These are phyloP conservation scores for Tuber microsphaerosporum DNA, from an alignment of 495 filamentous ascomycete species.

Conservation along the genomic window DNA sequence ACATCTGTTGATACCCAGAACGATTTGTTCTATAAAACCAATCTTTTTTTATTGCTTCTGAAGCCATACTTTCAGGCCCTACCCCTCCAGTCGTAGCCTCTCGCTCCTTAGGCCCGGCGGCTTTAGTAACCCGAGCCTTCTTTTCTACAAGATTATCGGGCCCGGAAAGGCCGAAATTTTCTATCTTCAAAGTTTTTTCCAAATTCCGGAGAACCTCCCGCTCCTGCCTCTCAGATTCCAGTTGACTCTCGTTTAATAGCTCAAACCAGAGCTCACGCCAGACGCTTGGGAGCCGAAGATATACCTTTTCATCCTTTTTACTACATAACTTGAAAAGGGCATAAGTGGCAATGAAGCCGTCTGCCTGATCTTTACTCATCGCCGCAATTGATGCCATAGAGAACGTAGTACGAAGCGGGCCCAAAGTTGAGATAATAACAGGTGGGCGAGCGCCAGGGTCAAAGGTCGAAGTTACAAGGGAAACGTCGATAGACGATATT, in stretches of 20 bases:
- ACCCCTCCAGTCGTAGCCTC: slow-evolving; percentile 20
- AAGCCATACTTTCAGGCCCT: slow-evolving; percentile 29
- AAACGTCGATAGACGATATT: slow-evolving; percentile 14
- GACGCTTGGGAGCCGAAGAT: slow-evolving; percentile 63
- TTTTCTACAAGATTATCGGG: slow-evolving; percentile 57
- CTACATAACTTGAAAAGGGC: slow-evolving; percentile 75
- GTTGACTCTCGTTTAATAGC: slow-evolving; percentile 54
- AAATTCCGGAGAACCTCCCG: slow-evolving; percentile 57
- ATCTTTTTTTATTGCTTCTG: slow-evolving; percentile 6
- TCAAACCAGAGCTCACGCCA: slow-evolving; percentile 87
- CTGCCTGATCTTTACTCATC: slow-evolving; percentile 69
- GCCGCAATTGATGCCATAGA: slow-evolving; percentile 72
- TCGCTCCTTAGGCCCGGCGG: slow-evolving; percentile 44
- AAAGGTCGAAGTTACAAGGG: background rate
- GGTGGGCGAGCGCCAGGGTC: slow-evolving; percentile 59
- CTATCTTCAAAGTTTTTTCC: slow-evolving; percentile 54
- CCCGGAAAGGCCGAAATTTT: slow-evolving; percentile 42
- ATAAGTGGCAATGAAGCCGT: slow-evolving; percentile 73
- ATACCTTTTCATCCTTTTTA: slow-evolving; percentile 76
- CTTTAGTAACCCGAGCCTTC: slow-evolving; percentile 52
- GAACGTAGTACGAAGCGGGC: slow-evolving; percentile 49
- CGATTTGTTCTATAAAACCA: slow-evolving; percentile 44
- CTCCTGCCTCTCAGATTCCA: slow-evolving; percentile 66
- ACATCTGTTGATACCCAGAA: slow-evolving; percentile 50
- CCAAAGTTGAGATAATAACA: slow-evolving; percentile 41